Conservation (phyloP, 495 filamentous ascomycete genomes). For the Penicillium canescens region DNA sequence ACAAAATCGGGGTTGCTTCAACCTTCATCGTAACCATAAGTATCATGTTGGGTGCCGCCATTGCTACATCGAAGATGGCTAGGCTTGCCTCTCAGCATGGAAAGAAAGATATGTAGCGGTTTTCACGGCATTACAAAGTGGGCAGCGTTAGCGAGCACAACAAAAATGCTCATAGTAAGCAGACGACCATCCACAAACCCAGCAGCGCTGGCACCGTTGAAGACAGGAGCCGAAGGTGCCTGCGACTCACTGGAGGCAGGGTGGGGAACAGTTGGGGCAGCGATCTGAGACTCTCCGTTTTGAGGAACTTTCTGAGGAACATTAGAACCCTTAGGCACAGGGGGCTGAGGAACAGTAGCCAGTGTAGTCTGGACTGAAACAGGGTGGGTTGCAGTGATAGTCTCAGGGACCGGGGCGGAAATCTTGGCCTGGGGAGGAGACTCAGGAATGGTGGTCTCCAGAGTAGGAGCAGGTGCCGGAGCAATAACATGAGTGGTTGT, state of each 20-base stretch:
- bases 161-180: neutral
- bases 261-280: neutral
- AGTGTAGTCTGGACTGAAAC: neutral
- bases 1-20: neutral
- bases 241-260: neutral
- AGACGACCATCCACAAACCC: neutral
- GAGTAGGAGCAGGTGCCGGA: neutral
- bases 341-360: neutral
- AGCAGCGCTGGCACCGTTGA: constrained; percentile 5
- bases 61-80: constrained; percentile 2
- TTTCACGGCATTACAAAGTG: neutral
- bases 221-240: neutral
- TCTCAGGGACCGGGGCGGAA: neutral
- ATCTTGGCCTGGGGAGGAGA: neutral
- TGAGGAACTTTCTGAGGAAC: neutral
- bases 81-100: neutral
- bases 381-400: neutral
- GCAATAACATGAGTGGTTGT: neutral
- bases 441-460: neutral
- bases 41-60: neutral
- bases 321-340: neutral
- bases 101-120: neutral
- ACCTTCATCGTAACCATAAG: neutral
- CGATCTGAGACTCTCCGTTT: neutral
- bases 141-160: neutral